Conservation (phyloP, 2,329 filamentous ascomycete species). For the Rhinocladiella similis region DNA sequence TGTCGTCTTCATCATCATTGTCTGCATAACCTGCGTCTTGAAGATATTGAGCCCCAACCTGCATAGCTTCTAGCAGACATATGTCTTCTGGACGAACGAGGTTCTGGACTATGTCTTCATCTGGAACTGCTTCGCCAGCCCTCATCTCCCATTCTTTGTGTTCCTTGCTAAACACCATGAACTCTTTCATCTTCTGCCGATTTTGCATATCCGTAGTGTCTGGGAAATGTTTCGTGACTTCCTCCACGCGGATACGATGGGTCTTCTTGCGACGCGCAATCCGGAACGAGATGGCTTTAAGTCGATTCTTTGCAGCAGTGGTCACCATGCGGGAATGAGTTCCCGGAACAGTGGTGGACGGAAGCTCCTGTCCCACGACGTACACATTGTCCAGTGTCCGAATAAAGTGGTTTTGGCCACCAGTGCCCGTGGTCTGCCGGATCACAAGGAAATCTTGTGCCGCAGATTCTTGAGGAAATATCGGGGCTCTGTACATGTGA, state of each 20-base stretch:
- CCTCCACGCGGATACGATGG: conserved; percentile 70
- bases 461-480: conserved; percentile 82
- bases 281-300: conserved; percentile 94
- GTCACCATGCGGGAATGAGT: conserved; percentile 94
- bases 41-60: conserved; percentile 87
- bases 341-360: conserved; percentile 86
- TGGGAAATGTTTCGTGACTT: conserved; percentile 88
- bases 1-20: conserved; percentile 52
- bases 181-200: conserved; percentile 94
- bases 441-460: conserved; percentile 83
- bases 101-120: conserved; percentile 74
- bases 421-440: conserved; percentile 73
- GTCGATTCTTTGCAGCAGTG: conserved; percentile 91
- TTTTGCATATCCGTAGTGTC: conserved; percentile 95
- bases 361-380: conserved; percentile 89
- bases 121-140: conserved; percentile 71
- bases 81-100: conserved; percentile 97
- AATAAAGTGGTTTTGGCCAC: conserved; percentile 78
- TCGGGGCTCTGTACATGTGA: conserved; percentile 88
- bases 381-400: conserved; percentile 89
- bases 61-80: conserved; percentile 93
- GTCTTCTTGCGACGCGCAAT: conserved; percentile 76
- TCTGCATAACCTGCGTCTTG: conserved; percentile 84
- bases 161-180: conserved; percentile 86
- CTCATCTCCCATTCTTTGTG: conserved; percentile 83